Evolutionary conservation across 2,329 filamentous ascomycete genomes (phyloP).

Genomic region (Aspergillus fischeri): DNA sequence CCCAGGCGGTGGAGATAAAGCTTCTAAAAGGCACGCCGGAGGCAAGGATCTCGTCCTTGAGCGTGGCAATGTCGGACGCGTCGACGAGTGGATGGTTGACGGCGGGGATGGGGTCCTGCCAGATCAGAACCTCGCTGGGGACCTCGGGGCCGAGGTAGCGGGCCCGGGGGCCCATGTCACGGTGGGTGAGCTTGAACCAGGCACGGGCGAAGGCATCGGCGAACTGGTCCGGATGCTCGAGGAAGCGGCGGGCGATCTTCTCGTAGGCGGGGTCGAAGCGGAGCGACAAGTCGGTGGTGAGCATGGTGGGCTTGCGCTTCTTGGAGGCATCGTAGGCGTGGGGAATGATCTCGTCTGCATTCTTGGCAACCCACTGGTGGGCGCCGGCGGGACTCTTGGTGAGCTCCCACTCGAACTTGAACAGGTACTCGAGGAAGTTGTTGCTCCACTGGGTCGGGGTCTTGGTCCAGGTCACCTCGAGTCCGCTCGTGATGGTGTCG

Average conservation of each 20-base stretch:
- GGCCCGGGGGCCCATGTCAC: constrained; percentile 68
- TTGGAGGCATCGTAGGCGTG: constrained; percentile 66
- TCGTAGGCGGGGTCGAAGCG: constrained; percentile 68
- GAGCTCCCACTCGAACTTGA: constrained; percentile 74
- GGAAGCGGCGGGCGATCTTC: constrained; percentile 69
- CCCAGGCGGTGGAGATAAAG: constrained; percentile 65
- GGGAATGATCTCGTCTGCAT: constrained; percentile 62
- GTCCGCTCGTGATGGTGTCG: constrained; percentile 69
- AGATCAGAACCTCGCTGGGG: constrained; percentile 63
- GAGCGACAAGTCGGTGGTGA: constrained; percentile 70
- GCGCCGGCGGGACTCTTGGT: constrained; percentile 72
- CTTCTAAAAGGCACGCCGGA: constrained; percentile 58
- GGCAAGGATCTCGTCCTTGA: constrained; percentile 66
- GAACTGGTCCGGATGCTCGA: constrained; percentile 65
- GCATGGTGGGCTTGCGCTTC: constrained; percentile 72
- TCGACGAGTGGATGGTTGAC: constrained; percentile 56
- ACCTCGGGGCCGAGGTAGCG: constrained; percentile 74
- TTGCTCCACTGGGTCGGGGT: constrained; percentile 74
- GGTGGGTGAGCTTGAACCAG: constrained; percentile 81
- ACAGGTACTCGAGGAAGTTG: constrained; percentile 69
- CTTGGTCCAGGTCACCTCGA: constrained; percentile 76
- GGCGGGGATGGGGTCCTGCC: constrained; percentile 69
- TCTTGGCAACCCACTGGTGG: constrained; percentile 73
- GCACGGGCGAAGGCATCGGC: constrained; percentile 66
- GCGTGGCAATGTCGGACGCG: constrained; percentile 57